phyloP scores from a whole-genome alignment of 2,329 filamentous ascomycete species.

The Chrysosporium queenslandicum region DNA sequence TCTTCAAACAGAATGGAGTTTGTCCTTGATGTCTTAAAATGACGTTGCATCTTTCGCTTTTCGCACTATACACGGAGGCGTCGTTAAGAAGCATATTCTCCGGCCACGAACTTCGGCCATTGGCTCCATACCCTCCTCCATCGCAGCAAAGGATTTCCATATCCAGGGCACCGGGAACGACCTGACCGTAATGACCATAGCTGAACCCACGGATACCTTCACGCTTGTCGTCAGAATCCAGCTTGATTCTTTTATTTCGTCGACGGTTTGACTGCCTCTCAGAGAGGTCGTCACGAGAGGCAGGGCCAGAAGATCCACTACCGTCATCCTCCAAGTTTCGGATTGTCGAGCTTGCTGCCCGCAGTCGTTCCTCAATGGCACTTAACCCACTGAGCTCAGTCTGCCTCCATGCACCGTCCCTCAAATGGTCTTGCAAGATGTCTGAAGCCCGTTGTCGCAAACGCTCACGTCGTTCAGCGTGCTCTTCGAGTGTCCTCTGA shows the following conservation, averaged over 20 bases:
- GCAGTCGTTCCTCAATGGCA: background rate
- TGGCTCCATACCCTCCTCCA: slow-evolving; percentile 55
- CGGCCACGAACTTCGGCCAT: slow-evolving; percentile 53
- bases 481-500: background rate
- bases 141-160: slow-evolving; percentile 90
- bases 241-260: slow-evolving; percentile 55
- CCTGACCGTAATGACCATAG: slow-evolving; percentile 80
- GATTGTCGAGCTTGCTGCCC: slow-evolving; percentile 11
- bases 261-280: slow-evolving; percentile 6
- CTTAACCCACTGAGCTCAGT: background rate
- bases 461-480: background rate
- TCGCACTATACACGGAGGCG: slow-evolving; percentile 78
- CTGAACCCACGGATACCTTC: slow-evolving; percentile 49
- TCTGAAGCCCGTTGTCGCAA: background rate
- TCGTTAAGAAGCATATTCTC: slow-evolving; percentile 81
- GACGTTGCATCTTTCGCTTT: slow-evolving; percentile 78
- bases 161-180: slow-evolving; percentile 66
- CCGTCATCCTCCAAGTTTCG: slow-evolving; percentile 22
- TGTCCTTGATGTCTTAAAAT: slow-evolving; percentile 71
- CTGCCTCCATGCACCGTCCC: background rate
- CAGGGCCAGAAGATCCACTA: slow-evolving; percentile 3
- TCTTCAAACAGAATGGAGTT: slow-evolving; percentile 71
- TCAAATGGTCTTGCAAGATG: background rate
- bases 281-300: slow-evolving; percentile 23
- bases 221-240: slow-evolving; percentile 53